These are phyloP conservation scores for Monosporascus sp. DNA, from an alignment of 2,329 filamentous ascomycete species.

Conservation along the genomic window DNA sequence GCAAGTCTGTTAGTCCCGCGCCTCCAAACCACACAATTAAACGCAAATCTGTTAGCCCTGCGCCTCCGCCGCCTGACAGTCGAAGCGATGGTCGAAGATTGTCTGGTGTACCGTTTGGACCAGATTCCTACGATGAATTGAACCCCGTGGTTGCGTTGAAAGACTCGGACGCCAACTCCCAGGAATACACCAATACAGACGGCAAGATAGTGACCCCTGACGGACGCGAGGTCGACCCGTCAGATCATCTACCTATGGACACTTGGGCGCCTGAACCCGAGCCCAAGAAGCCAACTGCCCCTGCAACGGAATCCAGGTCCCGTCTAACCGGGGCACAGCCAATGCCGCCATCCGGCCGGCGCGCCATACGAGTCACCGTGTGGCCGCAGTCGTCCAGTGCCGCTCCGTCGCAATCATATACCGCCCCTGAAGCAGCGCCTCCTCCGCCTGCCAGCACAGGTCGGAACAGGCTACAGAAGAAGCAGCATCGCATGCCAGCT, in stretches of 20 bases:
- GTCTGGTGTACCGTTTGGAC: constrained; percentile 64
- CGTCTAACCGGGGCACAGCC: constrained; percentile 49
- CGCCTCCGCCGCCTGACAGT: constrained; percentile 45
- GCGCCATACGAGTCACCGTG: constrained; percentile 44
- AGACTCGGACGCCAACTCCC: constrained; percentile 20
- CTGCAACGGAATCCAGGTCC: constrained; percentile 23
- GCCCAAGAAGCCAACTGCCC: constrained; percentile 39
- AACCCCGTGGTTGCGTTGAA: constrained; percentile 50
- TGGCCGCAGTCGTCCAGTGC: constrained; percentile 44
- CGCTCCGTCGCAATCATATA: constrained; percentile 41
- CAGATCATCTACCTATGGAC: constrained; percentile 72
- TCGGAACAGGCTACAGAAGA: constrained; percentile 62
- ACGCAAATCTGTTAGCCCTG: constrained; percentile 71
- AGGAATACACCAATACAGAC: constrained; percentile 45
- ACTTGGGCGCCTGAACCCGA: constrained; percentile 75
- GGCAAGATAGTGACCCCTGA: constrained; percentile 72
- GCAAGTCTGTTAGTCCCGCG: constrained; percentile 71
- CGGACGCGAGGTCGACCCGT: constrained; percentile 72
- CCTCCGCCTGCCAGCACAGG: constrained; percentile 34
- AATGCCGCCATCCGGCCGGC: constrained; percentile 44
- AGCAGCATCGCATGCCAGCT: constrained; percentile 40
- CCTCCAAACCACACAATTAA: constrained; percentile 54
- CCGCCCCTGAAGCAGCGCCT: constrained; percentile 22
- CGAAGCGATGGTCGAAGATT: constrained; percentile 38
- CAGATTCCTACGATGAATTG: constrained; percentile 68